A percentile compares a stretch with the other conserved stretches of the same genome.
Evolutionary conservation across 208 protist species (phyloP).

Genomic region (Wallacemonas collosoma): DNA sequence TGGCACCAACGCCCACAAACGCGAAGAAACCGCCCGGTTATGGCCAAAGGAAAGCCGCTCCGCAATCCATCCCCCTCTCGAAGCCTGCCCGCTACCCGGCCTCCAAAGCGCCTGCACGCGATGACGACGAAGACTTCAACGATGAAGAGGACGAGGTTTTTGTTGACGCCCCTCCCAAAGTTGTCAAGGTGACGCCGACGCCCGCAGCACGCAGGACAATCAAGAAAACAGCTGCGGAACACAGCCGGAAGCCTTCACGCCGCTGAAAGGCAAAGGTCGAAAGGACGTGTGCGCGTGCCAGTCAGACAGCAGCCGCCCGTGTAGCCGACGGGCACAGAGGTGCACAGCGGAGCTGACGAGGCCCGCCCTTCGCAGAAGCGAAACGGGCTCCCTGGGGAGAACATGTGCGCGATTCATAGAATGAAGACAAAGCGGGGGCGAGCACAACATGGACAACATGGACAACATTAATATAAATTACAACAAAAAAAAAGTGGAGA

Average conservation of each 20-base stretch:
- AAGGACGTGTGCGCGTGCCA: not conserved
- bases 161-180: constrained; percentile 14
- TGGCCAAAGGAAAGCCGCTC: not conserved
- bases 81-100: not conserved
- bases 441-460: no score
- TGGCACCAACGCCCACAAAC: not conserved
- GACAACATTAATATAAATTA: no score
- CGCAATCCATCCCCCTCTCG: constrained; percentile 6
- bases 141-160: constrained; percentile 23
- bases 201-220: constrained; percentile 23
- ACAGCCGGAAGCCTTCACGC: constrained; percentile 3
- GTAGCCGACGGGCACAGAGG: not conserved
- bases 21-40: not conserved
- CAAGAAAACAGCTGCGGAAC: constrained; percentile 22
- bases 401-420: no score
- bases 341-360: no score
- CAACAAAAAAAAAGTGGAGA: no score
- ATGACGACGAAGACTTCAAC: not conserved
- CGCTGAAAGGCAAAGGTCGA: not conserved
- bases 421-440: no score
- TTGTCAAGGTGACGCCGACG: constrained; percentile 15
- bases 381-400: no score
- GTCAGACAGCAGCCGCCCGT: not conserved
- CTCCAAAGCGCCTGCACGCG: not conserved
- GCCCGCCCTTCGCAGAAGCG: no score